Evolutionary conservation across 768 basidiomycete species (phyloP).

Genomic region (Mycena kentingensis): DNA sequence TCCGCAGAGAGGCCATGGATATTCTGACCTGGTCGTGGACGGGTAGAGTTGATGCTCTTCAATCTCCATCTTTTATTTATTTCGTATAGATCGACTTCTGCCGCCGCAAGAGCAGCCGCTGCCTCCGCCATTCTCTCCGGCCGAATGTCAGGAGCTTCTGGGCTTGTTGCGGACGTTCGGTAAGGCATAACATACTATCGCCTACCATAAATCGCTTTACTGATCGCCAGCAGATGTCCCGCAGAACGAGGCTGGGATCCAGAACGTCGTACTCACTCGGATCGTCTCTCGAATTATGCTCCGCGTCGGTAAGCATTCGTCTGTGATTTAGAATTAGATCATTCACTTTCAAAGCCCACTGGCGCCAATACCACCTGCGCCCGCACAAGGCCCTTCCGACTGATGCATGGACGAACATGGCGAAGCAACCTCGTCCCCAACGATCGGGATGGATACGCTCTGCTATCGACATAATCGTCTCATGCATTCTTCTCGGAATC

Average conservation of each 20-base stretch:
- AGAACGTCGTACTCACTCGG: constrained; percentile 56
- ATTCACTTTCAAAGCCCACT: constrained; percentile 48
- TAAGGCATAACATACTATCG: constrained; percentile 22
- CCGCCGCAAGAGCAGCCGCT: constrained; percentile 53
- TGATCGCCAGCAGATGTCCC: background rate
- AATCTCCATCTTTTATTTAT: background rate
- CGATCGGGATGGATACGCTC: constrained; percentile 44
- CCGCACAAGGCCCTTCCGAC: constrained; percentile 67
- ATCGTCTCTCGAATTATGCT: constrained; percentile 69
- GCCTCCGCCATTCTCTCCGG: constrained; percentile 70
- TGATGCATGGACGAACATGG: constrained; percentile 31
- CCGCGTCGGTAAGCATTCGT: constrained; percentile 55
- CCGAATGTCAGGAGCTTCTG: constrained; percentile 77
- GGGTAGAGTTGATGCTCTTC: constrained; percentile 38
- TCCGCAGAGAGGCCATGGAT: constrained; percentile 70
- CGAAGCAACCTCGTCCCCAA: constrained; percentile 34
- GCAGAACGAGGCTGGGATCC: constrained; percentile 42
- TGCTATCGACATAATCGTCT: constrained; percentile 58
- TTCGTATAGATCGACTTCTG: constrained; percentile 60
- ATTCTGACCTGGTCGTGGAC: constrained; percentile 81
- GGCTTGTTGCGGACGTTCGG: constrained; percentile 53
- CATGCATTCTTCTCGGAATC: constrained; percentile 72
- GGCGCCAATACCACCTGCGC: constrained; percentile 72
- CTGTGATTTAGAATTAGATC: constrained; percentile 1
- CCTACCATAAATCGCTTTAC: background rate